These are phyloP conservation scores for Aureobasidium sp. DNA, from an alignment of 2,329 filamentous ascomycete species.

Conservation along the genomic window DNA sequence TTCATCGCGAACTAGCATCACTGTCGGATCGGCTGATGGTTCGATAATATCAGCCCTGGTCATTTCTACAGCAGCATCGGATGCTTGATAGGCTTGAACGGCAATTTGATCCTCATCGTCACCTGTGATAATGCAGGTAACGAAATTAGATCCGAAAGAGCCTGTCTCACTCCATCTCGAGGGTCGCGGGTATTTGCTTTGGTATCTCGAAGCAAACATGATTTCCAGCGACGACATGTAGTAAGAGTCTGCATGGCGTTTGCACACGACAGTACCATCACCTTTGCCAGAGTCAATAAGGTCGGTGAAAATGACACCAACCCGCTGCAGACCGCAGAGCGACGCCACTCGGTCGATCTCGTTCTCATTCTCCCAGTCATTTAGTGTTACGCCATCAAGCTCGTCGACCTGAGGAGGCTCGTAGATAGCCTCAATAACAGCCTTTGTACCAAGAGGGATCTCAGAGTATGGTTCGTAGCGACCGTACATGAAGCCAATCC, in stretches of 20 bases:
- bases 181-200: slow-evolving; percentile 79
- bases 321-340: slow-evolving; percentile 75
- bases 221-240: slow-evolving; percentile 90
- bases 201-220: slow-evolving; percentile 77
- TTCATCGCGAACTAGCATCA: slow-evolving; percentile 92
- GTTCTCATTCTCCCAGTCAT: slow-evolving; percentile 76
- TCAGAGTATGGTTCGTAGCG: slow-evolving; percentile 85
- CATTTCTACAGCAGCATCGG: slow-evolving; percentile 95
- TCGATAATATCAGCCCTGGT: slow-evolving; percentile 90
- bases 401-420: slow-evolving; percentile 90
- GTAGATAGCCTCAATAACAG: slow-evolving; percentile 93
- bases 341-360: slow-evolving; percentile 74
- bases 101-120: slow-evolving; percentile 83
- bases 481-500: slow-evolving; percentile 86
- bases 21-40: slow-evolving; percentile 81
- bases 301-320: slow-evolving; percentile 94
- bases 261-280: slow-evolving; percentile 85
- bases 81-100: slow-evolving; percentile 88
- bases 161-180: slow-evolving; percentile 97
- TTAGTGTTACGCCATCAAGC: slow-evolving; percentile 76
- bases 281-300: slow-evolving; percentile 64
- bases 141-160: slow-evolving; percentile 89
- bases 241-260: slow-evolving; percentile 91
- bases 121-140: slow-evolving; percentile 92
- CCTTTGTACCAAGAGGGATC: slow-evolving; percentile 89